Percentiles rank a stretch among this genome's conserved stretches.
Evolutionary conservation across 1,139 yeast species (phyloP).

Genomic region (Blastobotrys elegans): DNA sequence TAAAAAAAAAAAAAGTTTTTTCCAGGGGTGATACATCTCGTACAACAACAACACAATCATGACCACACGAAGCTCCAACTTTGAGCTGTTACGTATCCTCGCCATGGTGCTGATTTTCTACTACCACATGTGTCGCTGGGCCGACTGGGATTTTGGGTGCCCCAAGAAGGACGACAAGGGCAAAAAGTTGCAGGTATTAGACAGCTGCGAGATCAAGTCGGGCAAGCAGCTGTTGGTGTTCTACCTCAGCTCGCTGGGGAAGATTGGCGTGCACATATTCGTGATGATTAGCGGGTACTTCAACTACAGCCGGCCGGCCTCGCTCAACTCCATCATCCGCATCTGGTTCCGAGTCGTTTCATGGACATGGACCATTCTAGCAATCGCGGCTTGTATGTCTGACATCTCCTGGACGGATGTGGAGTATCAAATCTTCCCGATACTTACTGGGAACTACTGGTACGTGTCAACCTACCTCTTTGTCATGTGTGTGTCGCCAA

Average conservation of each 20-base stretch:
- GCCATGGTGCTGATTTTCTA: slow-evolving; percentile 15
- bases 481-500: slow-evolving; percentile 1
- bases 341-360: slow-evolving; percentile 1
- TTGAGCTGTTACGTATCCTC: slow-evolving; percentile 14
- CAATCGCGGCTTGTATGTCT: too few species aligned
- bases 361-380: background rate
- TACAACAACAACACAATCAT: background rate
- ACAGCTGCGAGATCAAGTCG: too few species aligned
- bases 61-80: slow-evolving; percentile 12
- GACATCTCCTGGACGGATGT: background rate
- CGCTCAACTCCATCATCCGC: background rate
- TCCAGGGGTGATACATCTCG: background rate
- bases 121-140: slow-evolving; percentile 9
- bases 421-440: background rate
- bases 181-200: background rate
- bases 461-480: slow-evolving; percentile 1
- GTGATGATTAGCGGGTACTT: slow-evolving; percentile 15
- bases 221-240: background rate
- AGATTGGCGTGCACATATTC: slow-evolving; percentile 14
- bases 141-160: slow-evolving; percentile 11
- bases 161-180: background rate
- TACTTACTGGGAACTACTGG: slow-evolving; percentile 4
- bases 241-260: slow-evolving; percentile 3
- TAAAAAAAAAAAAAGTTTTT: background rate
- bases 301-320: background rate